Evolutionary conservation across 164 flowering plant genomes (phyloP).

Genomic region (Warburgia ugandensis): DNA sequence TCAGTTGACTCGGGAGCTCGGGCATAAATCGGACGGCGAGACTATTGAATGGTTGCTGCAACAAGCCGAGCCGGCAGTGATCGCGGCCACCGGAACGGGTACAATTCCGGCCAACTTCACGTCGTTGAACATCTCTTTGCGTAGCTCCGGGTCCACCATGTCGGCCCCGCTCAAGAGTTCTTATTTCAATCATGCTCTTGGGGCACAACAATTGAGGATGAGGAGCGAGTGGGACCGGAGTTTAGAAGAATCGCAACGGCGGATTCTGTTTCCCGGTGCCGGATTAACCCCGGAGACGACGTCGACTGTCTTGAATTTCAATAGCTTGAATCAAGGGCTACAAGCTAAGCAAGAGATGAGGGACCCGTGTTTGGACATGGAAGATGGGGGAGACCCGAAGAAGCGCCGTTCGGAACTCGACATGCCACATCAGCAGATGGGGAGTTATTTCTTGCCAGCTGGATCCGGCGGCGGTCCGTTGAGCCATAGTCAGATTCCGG

Average conservation of each 20-base stretch:
- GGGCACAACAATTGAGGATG: constrained; percentile 23
- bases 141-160: constrained; percentile 55
- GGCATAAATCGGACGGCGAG: constrained; percentile 78
- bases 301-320: constrained; percentile 22
- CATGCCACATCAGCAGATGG: constrained; percentile 38
- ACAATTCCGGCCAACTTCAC: constrained; percentile 81
- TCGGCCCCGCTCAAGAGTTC: constrained; percentile 40
- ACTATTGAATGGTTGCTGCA: constrained; percentile 83
- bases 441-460: constrained; percentile 50
- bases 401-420: constrained; percentile 41
- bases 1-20: constrained; percentile 61
- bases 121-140: constrained; percentile 57
- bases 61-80: constrained; percentile 80
- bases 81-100: constrained; percentile 86
- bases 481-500: constrained; percentile 50
- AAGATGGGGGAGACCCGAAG: constrained; percentile 26
- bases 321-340: constrained; percentile 19
- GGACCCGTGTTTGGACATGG: constrained; percentile 36
- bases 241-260: constrained; percentile 11
- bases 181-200: constrained; percentile 29
- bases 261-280: constrained; percentile 2
- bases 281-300: constrained; percentile 21
- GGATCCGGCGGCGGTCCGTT: constrained; percentile 39
- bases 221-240: constrained; percentile 34
- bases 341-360: constrained; percentile 46